Evolutionary conservation across 2,329 filamentous ascomycete species (phyloP), one percentile per base, ranked within the genome.

Genomic region (Beauveria medogensis): DNA sequence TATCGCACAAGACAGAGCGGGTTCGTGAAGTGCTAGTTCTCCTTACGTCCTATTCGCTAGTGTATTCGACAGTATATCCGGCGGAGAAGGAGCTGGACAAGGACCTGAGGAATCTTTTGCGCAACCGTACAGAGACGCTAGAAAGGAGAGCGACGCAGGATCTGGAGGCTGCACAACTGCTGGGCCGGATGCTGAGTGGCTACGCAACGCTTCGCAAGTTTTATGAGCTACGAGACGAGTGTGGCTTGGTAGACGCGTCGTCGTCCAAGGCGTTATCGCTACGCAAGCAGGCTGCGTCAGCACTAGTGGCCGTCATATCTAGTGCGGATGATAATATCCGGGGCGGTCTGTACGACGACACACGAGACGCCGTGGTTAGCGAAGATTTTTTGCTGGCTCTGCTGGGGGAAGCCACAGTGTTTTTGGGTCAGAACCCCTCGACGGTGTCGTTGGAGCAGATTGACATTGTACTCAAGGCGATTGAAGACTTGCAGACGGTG

Each of bases 151-250:
- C 90, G 6, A 81, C 82, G 28, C 82, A 88, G 58, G 93, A 97
- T 67, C 77, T 89, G 37, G 88, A 92, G 69, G 92, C 91, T 8
- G 93, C 92, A 9, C 83, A 90, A 66, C 82, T 96, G 12, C 80
- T 97, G 3, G 90, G 92, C 52, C 89, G 88, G 63, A 88, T 92
- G 75, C 85, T 97, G 10, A 94, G 90, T 71, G 93, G 93, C 24
- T 97, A 97, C 69, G 93, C 92, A 24, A 96, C 92, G 0, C 79
- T 97, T 22, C 89, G 93, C 41, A 88, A 87, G 66, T 97, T 93
- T 77, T 97, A 96, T 73, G 88, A 92, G 64, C 82, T 92, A n/a
- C 85, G 93, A 54, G 93, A 97, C 69, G 64, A 69, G 14, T 65
- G 67, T 46, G 67, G 68, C 10, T 55, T 69, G n/a, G 67, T 70